phyloP scores from a whole-genome alignment of 768 basidiomycete species.

The Lanmaoa rubissima region DNA sequence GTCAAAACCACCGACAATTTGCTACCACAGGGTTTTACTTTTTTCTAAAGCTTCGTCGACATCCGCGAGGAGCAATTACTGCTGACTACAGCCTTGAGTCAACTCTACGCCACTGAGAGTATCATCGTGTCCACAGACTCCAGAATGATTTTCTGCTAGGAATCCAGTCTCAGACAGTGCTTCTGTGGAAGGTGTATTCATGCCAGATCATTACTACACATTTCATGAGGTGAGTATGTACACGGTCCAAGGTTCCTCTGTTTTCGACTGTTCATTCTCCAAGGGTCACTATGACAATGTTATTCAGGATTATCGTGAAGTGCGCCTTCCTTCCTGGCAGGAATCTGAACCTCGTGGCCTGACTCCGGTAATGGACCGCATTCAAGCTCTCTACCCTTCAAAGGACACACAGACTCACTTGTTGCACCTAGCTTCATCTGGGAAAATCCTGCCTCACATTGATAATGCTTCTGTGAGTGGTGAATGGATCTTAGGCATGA shows the following conservation, averaged over 20 bases:
- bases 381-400: constrained; percentile 57
- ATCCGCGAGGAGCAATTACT: constrained; percentile 53
- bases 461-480: constrained; percentile 82
- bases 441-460: constrained; percentile 80
- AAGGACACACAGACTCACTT: constrained; percentile 68
- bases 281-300: constrained; percentile 92
- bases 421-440: constrained; percentile 80
- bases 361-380: constrained; percentile 47
- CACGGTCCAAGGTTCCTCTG: background rate
- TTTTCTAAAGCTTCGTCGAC: constrained; percentile 56
- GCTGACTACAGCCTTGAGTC: constrained; percentile 50
- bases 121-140: constrained; percentile 44
- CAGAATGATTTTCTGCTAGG: constrained; percentile 37
- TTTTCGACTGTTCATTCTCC: constrained; percentile 9
- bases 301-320: constrained; percentile 79
- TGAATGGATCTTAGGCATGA: constrained; percentile 77
- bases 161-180: constrained; percentile 7
- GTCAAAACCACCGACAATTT: background rate
- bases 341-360: constrained; percentile 44
- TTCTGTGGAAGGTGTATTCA: constrained; percentile 42
- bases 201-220: constrained; percentile 65
- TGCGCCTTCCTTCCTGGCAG: constrained; percentile 70
- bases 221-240: constrained; percentile 65
- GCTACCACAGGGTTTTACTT: constrained; percentile 43
- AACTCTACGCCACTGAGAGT: constrained; percentile 56